Conservation (phyloP, 768 basidiomycete species). For the Chiua virens region DNA sequence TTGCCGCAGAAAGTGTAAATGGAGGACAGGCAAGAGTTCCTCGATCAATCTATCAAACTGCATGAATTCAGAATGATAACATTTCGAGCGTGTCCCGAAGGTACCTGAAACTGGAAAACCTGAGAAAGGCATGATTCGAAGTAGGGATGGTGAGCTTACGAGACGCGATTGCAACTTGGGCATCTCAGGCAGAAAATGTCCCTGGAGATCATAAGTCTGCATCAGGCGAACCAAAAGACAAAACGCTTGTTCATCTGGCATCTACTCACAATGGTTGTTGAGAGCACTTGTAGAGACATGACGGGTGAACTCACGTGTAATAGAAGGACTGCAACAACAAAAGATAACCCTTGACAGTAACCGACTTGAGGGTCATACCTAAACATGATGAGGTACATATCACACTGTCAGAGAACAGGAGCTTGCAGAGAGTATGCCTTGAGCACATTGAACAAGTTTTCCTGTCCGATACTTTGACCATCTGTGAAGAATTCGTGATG, state of each 20-base stretch:
- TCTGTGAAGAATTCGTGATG: conserved; percentile 96
- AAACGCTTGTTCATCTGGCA: conserved; percentile 99
- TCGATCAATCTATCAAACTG: conserved; percentile 95
- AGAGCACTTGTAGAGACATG: neutral
- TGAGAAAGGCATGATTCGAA: neutral
- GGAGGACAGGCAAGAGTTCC: conserved; percentile 88
- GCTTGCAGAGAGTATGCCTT: conserved; percentile 94
- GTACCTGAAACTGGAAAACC: conserved; percentile 58
- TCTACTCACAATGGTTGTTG: conserved; percentile 47
- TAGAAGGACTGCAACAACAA: conserved; percentile 90
- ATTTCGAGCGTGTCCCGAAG: conserved; percentile 7
- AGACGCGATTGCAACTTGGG: conserved; percentile 92
- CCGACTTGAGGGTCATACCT: conserved; percentile 93
- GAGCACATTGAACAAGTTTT: conserved; percentile 95
- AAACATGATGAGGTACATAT: neutral
- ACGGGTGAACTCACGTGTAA: conserved; percentile 65
- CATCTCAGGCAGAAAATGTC: conserved; percentile 99
- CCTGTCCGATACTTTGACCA: conserved; percentile 93
- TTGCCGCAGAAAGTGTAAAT: conserved; percentile 90
- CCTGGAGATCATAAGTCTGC: conserved; percentile 94
- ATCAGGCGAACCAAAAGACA: conserved; percentile 92
- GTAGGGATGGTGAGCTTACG: conserved; percentile 40
- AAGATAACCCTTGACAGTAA: conserved; percentile 96
- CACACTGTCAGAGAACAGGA: neutral
- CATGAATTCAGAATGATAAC: conserved; percentile 15